phyloP scores from a whole-genome alignment of 371 early-diverging fungal genomes.

The Coemansia sp. region DNA sequence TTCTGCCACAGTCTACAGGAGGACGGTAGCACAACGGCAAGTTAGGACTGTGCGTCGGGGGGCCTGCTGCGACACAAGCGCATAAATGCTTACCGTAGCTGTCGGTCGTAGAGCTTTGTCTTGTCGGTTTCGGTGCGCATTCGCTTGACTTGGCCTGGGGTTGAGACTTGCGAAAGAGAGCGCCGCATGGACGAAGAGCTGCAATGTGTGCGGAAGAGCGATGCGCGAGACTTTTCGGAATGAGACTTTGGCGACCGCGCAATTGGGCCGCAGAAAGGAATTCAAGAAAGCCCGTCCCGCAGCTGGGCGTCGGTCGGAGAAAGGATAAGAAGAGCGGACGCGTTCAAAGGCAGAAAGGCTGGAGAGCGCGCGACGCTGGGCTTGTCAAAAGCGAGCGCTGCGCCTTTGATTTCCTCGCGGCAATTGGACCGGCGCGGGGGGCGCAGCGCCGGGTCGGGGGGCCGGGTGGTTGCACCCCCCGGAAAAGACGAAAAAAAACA shows the following conservation, averaged over 20 bases:
- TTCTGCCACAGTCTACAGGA: slow-evolving; percentile 80
- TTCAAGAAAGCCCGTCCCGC: not conserved
- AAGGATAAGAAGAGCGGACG: not conserved
- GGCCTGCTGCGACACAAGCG: not conserved
- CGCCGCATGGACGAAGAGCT: slow-evolving; percentile 27
- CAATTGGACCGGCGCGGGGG: not conserved
- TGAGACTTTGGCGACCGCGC: not conserved
- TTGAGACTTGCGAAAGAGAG: slow-evolving; percentile 14
- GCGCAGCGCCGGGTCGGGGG: not conserved
- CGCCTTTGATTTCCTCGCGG: not conserved
- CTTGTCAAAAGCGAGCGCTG: slow-evolving; percentile 1
- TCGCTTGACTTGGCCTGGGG: slow-evolving; percentile 33
- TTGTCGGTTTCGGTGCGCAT: slow-evolving; percentile 53
- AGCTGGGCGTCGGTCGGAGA: not conserved
- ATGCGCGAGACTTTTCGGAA: not conserved
- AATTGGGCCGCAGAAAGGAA: not conserved
- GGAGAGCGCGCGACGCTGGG: not conserved
- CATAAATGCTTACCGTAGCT: slow-evolving; percentile 56
- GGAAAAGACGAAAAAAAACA: slow-evolving; percentile 1
- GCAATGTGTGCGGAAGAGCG: not conserved
- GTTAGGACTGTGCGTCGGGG: too few relatives aligned
- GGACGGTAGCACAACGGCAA: too few relatives aligned
- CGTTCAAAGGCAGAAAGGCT: not conserved
- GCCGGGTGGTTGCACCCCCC: slow-evolving; percentile 1
- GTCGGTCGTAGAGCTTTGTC: slow-evolving; percentile 88